Percentiles rank a stretch among this genome's conserved stretches.
These are phyloP conservation scores for Rhytidiadelphus loreus DNA, from an alignment of 225 moss, liverwort and hornwort species.

Conservation along the genomic window DNA sequence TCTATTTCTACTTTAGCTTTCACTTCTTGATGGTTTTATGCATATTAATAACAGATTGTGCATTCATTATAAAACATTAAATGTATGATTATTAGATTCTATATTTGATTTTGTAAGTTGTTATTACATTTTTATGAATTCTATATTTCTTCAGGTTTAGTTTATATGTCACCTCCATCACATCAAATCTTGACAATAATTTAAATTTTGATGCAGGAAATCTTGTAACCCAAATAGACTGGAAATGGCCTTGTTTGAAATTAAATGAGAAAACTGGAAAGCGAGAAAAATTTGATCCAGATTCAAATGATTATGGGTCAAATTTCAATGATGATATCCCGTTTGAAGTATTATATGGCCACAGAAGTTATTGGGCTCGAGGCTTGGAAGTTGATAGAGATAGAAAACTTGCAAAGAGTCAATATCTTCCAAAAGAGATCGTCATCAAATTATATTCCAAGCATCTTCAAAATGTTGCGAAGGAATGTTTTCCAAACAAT, in stretches of 20 bases:
- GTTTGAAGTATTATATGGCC: background rate
- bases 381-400: rapidly evolving
- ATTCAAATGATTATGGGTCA: background rate
- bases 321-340: rapidly evolving
- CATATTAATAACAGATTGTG: background rate
- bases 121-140: background rate
- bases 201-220: background rate
- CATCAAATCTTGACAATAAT: rapidly evolving
- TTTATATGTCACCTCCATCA: background rate
- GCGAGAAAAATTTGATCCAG: rapidly evolving
- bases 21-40: too few relatives aligned
- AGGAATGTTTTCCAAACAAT: rapidly evolving
- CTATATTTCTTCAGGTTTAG: rapidly evolving
- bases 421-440: background rate
- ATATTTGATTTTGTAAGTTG: background rate
- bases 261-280: rapidly evolving
- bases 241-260: background rate
- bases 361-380: rapidly evolving
- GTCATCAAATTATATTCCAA: background rate
- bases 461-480: background rate
- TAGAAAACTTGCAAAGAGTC: rapidly evolving
- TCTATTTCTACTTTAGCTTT: rapidly evolving
- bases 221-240: background rate
- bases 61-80: background rate
- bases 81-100: too few relatives aligned